These are phyloP conservation scores for Trichoderma oligosporum DNA, from an alignment of 2,329 filamentous ascomycete genomes.

Conservation along the genomic window DNA sequence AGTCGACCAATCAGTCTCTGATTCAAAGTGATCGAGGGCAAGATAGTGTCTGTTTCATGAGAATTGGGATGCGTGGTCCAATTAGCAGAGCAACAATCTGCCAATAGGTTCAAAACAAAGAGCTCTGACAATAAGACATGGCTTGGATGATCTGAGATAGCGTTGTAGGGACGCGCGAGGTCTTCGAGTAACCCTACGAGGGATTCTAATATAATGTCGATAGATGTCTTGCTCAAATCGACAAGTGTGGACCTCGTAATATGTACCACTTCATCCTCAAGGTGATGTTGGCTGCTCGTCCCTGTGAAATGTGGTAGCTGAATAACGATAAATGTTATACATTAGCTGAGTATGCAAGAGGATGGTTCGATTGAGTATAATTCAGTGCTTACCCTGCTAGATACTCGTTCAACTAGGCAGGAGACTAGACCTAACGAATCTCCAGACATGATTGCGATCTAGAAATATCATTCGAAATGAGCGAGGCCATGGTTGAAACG, in stretches of 20 bases:
- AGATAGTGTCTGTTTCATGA: slow-evolving; percentile 22
- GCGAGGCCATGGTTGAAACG: slow-evolving; percentile 10
- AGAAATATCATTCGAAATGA: slow-evolving; percentile 7
- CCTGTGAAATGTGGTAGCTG: slow-evolving; percentile 63
- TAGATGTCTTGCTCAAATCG: slow-evolving; percentile 53
- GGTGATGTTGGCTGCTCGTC: slow-evolving; percentile 52
- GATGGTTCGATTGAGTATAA: not conserved
- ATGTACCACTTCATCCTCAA: slow-evolving; percentile 57
- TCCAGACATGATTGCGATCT: slow-evolving; percentile 29
- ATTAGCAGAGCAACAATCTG: slow-evolving; percentile 61
- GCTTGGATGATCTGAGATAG: slow-evolving; percentile 49
- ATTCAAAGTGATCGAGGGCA: slow-evolving; percentile 41
- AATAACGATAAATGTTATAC: slow-evolving; percentile 32
- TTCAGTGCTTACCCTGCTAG: slow-evolving; percentile 43
- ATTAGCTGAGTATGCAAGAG: not conserved
- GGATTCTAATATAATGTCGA: slow-evolving; percentile 53
- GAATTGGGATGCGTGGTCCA: slow-evolving; percentile 47
- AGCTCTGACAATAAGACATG: slow-evolving; percentile 62
- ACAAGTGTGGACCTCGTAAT: slow-evolving; percentile 60
- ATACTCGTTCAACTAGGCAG: slow-evolving; percentile 56
- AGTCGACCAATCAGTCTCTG: slow-evolving; percentile 51
- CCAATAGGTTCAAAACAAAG: slow-evolving; percentile 59
- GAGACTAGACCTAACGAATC: slow-evolving; percentile 54
- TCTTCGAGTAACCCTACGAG: slow-evolving; percentile 57
- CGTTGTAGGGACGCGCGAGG: slow-evolving; percentile 51